phyloP scores from a whole-genome alignment of 2,329 filamentous ascomycete species.

The Penicillium nordicum region DNA sequence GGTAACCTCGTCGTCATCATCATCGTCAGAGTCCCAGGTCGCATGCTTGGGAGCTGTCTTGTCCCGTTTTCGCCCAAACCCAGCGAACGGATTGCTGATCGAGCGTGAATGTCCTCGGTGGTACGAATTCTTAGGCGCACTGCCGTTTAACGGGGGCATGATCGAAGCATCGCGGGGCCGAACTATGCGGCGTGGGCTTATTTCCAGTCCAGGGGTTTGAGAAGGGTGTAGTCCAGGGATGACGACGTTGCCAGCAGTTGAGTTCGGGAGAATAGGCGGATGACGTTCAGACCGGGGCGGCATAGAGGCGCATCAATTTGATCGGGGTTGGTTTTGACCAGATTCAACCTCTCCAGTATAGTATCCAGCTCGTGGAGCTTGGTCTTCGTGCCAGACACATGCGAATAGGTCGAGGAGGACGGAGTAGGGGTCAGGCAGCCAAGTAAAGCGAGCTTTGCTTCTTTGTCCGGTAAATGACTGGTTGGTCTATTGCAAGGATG shows the following conservation, averaged over 20 bases:
- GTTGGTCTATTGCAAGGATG: not conserved
- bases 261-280: conserved; percentile 27
- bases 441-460: conserved; percentile 2
- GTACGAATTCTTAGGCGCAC: conserved; percentile 14
- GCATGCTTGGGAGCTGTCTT: conserved; percentile 49
- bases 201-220: conserved; percentile 17
- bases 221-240: conserved; percentile 18
- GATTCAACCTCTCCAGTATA: not conserved
- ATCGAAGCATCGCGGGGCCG: conserved; percentile 27
- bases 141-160: conserved; percentile 21
- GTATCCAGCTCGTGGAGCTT: conserved; percentile 11
- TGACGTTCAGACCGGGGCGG: conserved; percentile 35
- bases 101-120: conserved; percentile 58
- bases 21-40: conserved; percentile 46
- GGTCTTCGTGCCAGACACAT: conserved; percentile 14
- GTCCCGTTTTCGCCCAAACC: conserved; percentile 49
- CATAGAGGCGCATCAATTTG: conserved; percentile 35
- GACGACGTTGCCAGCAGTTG: conserved; percentile 19
- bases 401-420: conserved; percentile 12
- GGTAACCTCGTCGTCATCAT: conserved; percentile 36
- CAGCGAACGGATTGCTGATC: conserved; percentile 72
- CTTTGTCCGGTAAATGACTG: conserved; percentile 6
- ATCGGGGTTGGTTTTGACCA: not conserved
- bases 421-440: conserved; percentile 12
- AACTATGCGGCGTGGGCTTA: conserved; percentile 18